These are phyloP conservation scores for Rhizopogon vesiculosus DNA, from an alignment of 768 basidiomycete species.

Conservation along the genomic window DNA sequence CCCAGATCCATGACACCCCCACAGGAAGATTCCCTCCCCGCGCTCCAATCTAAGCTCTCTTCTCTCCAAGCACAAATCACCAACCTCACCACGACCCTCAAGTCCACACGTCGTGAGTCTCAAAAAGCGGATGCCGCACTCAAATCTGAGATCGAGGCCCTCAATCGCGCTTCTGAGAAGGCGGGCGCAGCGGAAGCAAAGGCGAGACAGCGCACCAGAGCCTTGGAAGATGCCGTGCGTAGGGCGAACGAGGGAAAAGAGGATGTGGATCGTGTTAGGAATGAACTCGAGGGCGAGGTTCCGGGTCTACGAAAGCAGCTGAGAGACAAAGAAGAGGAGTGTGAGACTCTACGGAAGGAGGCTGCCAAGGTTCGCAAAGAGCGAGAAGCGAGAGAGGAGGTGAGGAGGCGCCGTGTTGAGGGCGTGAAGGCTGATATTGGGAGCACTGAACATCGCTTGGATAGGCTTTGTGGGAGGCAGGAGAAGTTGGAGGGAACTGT, in stretches of 20 bases:
- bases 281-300: slow-evolving; percentile 35
- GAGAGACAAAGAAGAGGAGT: slow-evolving; percentile 37
- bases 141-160: slow-evolving; percentile 77
- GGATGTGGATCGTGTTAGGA: slow-evolving; percentile 36
- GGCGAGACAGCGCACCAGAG: slow-evolving; percentile 81
- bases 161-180: slow-evolving; percentile 83
- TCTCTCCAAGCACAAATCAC: slow-evolving; percentile 63
- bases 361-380: slow-evolving; percentile 42
- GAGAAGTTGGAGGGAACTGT: slow-evolving; percentile 59
- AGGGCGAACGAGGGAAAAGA: slow-evolving; percentile 58
- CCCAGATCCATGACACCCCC: slow-evolving; percentile 29
- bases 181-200: slow-evolving; percentile 68
- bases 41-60: slow-evolving; percentile 66
- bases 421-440: slow-evolving; percentile 54
- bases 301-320: slow-evolving; percentile 36
- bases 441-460: slow-evolving; percentile 54
- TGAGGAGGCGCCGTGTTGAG: slow-evolving; percentile 51
- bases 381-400: slow-evolving; percentile 43
- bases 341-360: slow-evolving; percentile 37
- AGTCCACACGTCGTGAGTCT: slow-evolving; percentile 71
- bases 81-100: slow-evolving; percentile 62
- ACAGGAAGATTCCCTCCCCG: slow-evolving; percentile 60
- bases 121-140: slow-evolving; percentile 82
- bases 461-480: slow-evolving; percentile 58
- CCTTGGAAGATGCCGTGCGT: slow-evolving; percentile 85